Base-by-base conservation (phyloP, 2,329 filamentous ascomycete genomes). In the Scopulariopsis brevicaulis region DNA sequence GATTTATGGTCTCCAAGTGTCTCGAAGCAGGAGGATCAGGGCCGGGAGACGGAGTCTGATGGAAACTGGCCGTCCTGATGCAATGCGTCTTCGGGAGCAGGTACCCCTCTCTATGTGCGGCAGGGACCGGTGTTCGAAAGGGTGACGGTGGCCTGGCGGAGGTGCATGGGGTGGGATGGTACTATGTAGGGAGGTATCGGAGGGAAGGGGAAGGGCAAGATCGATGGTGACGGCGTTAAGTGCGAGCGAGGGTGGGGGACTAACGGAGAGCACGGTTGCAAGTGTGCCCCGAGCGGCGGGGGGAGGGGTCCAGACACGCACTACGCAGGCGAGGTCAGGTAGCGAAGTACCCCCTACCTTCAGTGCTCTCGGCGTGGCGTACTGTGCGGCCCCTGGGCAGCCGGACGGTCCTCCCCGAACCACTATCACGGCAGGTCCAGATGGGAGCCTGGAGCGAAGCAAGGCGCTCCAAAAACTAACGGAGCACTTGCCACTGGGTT, bases 191-290 rank as follows among this genome's bases (percentile, higher is more conserved):
- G 43, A 24, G 48, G 48, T 56, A 51, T 35, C 46, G 46, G 55
- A 56, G 40, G 54, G 48, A 56, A 56, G 40, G 54, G 18, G 34
- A 56, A 46, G 18, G 40, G 40, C 14, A 51, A 56, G 43, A 43
- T 32, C 34, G 25, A 25, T 66, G 57, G 63, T 59, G 57, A 62
- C 61, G 58, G 62, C 64, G 40, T 43, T 66, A 63, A 62, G 54
- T 61, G 40, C 15, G 40, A 46, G 40, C 15, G 40, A 46, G 40
- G 40, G 40, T 46, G 40, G 40, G 40, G 15, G n/a, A 15, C 40
- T 46, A 7, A n/a, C 40, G 40, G 40, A 8, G 52, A 60, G 56
- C 62, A 63, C 37, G 62, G 61, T 57, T 20, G n/a, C 55, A 20
- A 37, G 46, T 28, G 55, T 52, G 55, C 55, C 20, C 55, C 28